phyloP scores from a whole-genome alignment of 31 red algal genomes.

The Endocladia muricata region DNA sequence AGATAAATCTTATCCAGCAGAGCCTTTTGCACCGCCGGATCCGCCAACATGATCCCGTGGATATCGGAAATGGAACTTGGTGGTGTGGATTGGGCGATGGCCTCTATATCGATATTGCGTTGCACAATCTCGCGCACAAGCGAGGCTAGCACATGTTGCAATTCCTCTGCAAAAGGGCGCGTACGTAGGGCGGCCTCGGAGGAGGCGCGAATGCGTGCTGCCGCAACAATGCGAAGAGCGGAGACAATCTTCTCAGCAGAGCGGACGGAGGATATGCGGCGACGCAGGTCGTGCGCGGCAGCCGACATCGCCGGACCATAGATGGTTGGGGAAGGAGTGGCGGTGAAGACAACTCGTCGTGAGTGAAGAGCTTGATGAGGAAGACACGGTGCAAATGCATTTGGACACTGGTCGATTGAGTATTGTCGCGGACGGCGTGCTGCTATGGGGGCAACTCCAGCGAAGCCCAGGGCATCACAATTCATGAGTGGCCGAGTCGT shows the following conservation, averaged over 20 bases:
- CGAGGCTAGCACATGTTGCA: slow-evolving; percentile 46
- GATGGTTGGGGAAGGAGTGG: no score
- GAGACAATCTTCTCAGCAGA: slow-evolving; percentile 71
- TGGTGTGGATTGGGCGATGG: slow-evolving; percentile 31
- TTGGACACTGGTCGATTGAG: no score
- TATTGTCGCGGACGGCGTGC: no score
- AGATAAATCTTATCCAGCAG: slow-evolving; percentile 42
- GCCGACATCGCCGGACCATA: slow-evolving; percentile 38
- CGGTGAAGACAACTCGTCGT: no score
- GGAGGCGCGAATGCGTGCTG: slow-evolving; percentile 64
- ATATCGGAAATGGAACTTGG: slow-evolving; percentile 18
- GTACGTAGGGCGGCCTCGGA: slow-evolving; percentile 48
- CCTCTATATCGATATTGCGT: slow-evolving; percentile 43
- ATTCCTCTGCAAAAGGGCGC: slow-evolving; percentile 65
- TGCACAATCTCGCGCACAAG: slow-evolving; percentile 22
- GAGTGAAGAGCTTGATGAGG: no score
- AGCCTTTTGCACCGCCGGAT: slow-evolving; percentile 52
- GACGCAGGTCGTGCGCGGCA: slow-evolving; percentile 45
- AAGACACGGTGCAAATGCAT: no score
- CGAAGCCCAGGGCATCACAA: no score
- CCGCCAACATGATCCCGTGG: slow-evolving; percentile 9
- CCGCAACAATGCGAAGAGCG: slow-evolving; percentile 67
- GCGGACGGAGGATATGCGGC: slow-evolving; percentile 55
- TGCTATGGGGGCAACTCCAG: no score
- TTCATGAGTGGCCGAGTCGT: no score